Evolutionary conservation across 768 basidiomycete genomes (phyloP), one percentile per base, ranked within the genome.

Genomic region (Suillus plorans): DNA sequence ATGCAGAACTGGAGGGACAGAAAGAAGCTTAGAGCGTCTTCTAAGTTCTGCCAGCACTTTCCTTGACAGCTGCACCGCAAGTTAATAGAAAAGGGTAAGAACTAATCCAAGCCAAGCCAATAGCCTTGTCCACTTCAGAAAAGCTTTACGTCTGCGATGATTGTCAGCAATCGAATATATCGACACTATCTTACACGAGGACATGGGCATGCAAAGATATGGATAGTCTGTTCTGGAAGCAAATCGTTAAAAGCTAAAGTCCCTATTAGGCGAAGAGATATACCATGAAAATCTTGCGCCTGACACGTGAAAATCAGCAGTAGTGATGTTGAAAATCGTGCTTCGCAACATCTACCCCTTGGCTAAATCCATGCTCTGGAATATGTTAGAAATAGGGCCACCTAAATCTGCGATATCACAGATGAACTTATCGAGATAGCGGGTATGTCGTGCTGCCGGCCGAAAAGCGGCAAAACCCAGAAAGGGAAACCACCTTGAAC

Each of bases 301-400:
- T 13, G 18, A 20, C 57, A 28, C 57, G 57, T 41, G 9, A 16
- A 3, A 37, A 47, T 77, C 60, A 77, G 41, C 79, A 80, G 66
- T 77, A 80, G 16, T 61, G 67, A 42, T 65, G 39, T 34, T 67
- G 69, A 63, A 81, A 81, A 69, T 84, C 78, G 6, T 63, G 66
- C 45, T 68, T 75, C 4, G 85, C 85, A 8, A 72, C 81, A 25
- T 76, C 76, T 13, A 80, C 71, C 8, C 84, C 90, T 69, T 92
- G 89, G 8, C 78, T 72, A 64, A 88, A 86, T 8, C 88, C 89
- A 72, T 90, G 88, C 64, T 86, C 88, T 84, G 50, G 20, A 50
- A 41, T 16, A 49, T 25, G 62, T 58, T 47, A 22, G 62, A 16
- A 28, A 53, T 18, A 18, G n/a, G 64, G 65, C 68, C 69, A 72